Conservation (phyloP, 176 grass and related monocot genomes). For the Stipa capillata region DNA sequence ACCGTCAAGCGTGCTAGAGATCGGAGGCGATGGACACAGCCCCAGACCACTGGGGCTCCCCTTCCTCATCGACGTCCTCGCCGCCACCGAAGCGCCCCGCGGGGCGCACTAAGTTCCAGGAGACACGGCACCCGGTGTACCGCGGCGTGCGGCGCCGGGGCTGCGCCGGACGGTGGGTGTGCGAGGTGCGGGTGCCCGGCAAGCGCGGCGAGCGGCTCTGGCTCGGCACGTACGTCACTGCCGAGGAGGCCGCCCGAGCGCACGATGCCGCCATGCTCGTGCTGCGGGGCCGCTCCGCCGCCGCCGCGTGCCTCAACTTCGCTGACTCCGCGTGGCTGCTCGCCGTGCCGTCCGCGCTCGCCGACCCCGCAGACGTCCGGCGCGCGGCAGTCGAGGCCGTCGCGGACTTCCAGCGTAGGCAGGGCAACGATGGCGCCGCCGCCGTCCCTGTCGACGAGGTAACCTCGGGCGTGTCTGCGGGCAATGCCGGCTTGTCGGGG, state of each 20-base stretch:
- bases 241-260: conserved; percentile 56
- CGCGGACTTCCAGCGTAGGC: not conserved
- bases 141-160: conserved; percentile 57
- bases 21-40: conserved; percentile 6
- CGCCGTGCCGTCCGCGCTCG: conserved; percentile 9
- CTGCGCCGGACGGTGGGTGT: conserved; percentile 49
- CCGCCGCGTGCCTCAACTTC: conserved; percentile 54
- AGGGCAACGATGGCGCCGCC: not conserved
- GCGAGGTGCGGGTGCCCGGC: conserved; percentile 65
- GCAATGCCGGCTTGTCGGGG: not conserved
- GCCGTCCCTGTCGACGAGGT: not conserved
- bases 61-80: not conserved
- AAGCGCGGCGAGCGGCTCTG: conserved; percentile 51
- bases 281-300: conserved; percentile 9
- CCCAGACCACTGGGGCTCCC: not conserved
- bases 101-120: conserved; percentile 72
- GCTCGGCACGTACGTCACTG: conserved; percentile 63
- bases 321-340: conserved; percentile 48
- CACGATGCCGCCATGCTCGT: conserved; percentile 57
- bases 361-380: conserved; percentile 26
- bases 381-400: conserved; percentile 35
- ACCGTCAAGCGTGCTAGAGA: too few species aligned
- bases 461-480: not conserved
- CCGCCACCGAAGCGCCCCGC: conserved; percentile 49
- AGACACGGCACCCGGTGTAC: conserved; percentile 77